Base-by-base conservation (phyloP, 305 asterid species). In the Vinca major region DNA sequence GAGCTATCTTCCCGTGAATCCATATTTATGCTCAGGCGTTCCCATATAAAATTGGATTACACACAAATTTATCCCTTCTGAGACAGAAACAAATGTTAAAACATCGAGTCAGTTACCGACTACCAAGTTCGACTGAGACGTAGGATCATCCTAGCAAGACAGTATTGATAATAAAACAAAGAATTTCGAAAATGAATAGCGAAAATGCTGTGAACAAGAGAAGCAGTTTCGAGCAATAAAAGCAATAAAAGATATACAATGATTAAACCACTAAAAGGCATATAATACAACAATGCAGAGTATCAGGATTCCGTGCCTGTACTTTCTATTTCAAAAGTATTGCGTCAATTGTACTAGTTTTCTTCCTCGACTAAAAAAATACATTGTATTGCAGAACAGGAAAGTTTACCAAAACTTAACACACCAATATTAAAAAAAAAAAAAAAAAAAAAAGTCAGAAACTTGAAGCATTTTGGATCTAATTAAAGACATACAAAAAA, bases 1-100 rank as follows among this genome's bases (percentile, higher is more conserved):
- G 87, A 73, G 54, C 81, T 82, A 56, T 90, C 96, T 58, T 86
- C 89, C 60, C 63, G 77, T 77, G 74, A 83, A 82, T 92, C 98
- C 98, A 92, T 90, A 57, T 77, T 74, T 63, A 58, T 67, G 69
- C 63, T 62, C 77, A 70, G 69, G 71, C 74, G 67, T 74, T 80
- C 79, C 83, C 83, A 75, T 71, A 64, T 44, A 64, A 47, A 73
- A 74, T 20, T 76, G 51, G 57, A 71, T 48, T 53, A 69, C 66
- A 71, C 57, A 83, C 86, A 86, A 44, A 67, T 61, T 63, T 57
- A 71, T 68, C 73, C 67, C 81, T 87, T 86, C 76, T 77, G 76
- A 75, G 16, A 63, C 40, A 63, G 51, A 81, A 78, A 63, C 9
- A 50, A 51, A 50, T n/a, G 45, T 20, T 17, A 26, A 36, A 53